These are phyloP conservation scores for Mrakia gelida DNA, from an alignment of 768 basidiomycete genomes.

Conservation along the genomic window DNA sequence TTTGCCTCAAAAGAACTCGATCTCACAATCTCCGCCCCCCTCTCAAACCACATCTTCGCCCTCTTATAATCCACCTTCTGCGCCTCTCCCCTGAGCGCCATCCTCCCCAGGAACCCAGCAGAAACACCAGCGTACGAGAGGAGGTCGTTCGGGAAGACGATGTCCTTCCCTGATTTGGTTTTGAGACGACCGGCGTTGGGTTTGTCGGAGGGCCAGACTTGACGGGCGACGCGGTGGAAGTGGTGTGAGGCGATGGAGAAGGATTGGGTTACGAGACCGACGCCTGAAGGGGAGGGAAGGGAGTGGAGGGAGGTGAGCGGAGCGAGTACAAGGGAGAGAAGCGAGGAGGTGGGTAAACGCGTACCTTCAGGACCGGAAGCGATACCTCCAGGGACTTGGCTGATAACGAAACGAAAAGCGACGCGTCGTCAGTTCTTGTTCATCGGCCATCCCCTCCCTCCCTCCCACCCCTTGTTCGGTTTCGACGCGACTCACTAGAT, in stretches of 20 bases:
- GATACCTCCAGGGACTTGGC: constrained; percentile 65
- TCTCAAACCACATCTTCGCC: constrained; percentile 91
- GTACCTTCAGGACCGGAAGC: constrained; percentile 85
- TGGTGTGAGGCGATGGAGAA: constrained; percentile 72
- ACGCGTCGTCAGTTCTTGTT: not conserved
- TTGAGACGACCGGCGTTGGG: constrained; percentile 38
- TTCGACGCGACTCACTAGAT: constrained; percentile 64
- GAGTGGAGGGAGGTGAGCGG: not conserved
- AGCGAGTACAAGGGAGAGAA: too few relatives aligned
- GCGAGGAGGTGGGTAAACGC: too few relatives aligned
- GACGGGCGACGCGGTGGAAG: constrained; percentile 75
- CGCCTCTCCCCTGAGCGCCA: constrained; percentile 92
- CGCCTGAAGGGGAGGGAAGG: constrained; percentile 41
- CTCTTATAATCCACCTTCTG: constrained; percentile 60
- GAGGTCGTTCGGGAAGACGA: constrained; percentile 40
- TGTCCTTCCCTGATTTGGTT: constrained; percentile 42
- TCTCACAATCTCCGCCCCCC: constrained; percentile 51
- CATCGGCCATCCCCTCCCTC: too few relatives aligned
- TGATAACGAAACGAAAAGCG: not conserved
- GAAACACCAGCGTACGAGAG: constrained; percentile 63
- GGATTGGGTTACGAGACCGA: constrained; percentile 77
- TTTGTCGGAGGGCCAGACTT: constrained; percentile 83
- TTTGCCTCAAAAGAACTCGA: not conserved
- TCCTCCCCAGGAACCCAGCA: constrained; percentile 84
- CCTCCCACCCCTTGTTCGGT: too few relatives aligned